Evolutionary conservation across 495 filamentous ascomycete genomes (phyloP).

Genomic region (Aspergillus steynii): DNA sequence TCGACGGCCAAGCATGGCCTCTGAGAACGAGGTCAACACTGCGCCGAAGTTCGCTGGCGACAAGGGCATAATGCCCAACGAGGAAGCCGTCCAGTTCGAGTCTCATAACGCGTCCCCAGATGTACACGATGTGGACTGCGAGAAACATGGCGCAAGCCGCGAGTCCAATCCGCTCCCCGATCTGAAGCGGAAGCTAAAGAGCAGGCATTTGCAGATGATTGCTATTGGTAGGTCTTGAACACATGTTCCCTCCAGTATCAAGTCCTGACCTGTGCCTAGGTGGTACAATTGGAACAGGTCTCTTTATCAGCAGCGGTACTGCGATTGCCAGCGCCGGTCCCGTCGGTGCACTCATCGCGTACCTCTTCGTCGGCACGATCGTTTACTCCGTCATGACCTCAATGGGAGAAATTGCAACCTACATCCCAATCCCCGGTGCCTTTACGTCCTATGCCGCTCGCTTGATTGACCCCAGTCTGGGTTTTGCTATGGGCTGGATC

Average conservation of each 20-base stretch:
- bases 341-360: constrained; percentile 69
- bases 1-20: constrained; percentile 28
- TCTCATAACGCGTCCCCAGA: constrained; percentile 15
- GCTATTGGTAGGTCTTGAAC: constrained; percentile 52
- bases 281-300: constrained; percentile 77
- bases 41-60: constrained; percentile 18
- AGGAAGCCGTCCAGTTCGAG: constrained; percentile 31
- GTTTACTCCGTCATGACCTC: constrained; percentile 60
- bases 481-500: constrained; percentile 82
- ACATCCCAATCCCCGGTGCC: constrained; percentile 72
- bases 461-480: constrained; percentile 70
- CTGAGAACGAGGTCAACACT: constrained; percentile 19
- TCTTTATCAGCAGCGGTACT: constrained; percentile 74
- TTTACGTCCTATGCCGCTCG: constrained; percentile 75
- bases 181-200: constrained; percentile 64
- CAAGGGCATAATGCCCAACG: constrained; percentile 34
- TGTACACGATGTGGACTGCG: constrained; percentile 40
- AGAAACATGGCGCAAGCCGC: constrained; percentile 43
- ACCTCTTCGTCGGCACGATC: constrained; percentile 60
- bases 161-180: constrained; percentile 44
- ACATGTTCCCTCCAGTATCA: constrained; percentile 15
- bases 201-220: constrained; percentile 73
- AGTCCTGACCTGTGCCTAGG: constrained; percentile 58
- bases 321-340: constrained; percentile 68
- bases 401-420: constrained; percentile 74